These are phyloP conservation scores for Termitomyces sp. DNA, from an alignment of 768 basidiomycete species.

Conservation along the genomic window DNA sequence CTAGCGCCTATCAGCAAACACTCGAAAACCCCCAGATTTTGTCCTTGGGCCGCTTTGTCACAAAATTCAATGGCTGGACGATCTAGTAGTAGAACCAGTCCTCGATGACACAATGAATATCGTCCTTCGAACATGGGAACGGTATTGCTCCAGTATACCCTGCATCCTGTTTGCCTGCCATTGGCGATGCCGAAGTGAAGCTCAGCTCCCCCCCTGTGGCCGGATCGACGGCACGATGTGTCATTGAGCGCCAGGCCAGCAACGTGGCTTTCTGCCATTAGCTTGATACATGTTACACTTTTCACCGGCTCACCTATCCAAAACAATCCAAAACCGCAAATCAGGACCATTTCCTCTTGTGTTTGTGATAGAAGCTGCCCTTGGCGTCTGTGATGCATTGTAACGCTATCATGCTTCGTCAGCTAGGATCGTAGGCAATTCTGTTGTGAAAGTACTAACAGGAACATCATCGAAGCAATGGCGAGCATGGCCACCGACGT, in stretches of 20 bases:
- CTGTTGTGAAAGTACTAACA: constrained; percentile 39
- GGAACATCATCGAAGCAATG: constrained; percentile 54
- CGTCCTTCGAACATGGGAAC: constrained; percentile 53
- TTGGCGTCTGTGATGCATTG: constrained; percentile 59
- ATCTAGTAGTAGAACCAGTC: constrained; percentile 18
- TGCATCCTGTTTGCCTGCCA: constrained; percentile 6
- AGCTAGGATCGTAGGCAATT: neutral
- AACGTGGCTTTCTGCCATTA: constrained; percentile 26
- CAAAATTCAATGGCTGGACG: neutral
- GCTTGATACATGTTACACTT: neutral
- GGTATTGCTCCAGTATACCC: constrained; percentile 25
- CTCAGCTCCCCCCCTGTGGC: constrained; percentile 17
- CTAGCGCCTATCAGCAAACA: neutral
- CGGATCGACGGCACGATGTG: constrained; percentile 20
- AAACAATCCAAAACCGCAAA: constrained; percentile 65
- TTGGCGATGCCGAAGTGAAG: constrained; percentile 6
- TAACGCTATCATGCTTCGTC: constrained; percentile 37
- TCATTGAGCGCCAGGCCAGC: constrained; percentile 40
- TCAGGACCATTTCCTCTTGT: constrained; percentile 72
- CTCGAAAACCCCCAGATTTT: neutral
- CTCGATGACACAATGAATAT: constrained; percentile 65
- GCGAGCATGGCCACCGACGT: constrained; percentile 69
- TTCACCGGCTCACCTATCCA: constrained; percentile 59
- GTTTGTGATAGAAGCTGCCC: constrained; percentile 59
- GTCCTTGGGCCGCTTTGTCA: neutral